A percentile compares a stretch with the other conserved stretches of the same genome.
phyloP scores from a whole-genome alignment of 2,329 filamentous ascomycete genomes.

The Teratosphaeria viscida region DNA sequence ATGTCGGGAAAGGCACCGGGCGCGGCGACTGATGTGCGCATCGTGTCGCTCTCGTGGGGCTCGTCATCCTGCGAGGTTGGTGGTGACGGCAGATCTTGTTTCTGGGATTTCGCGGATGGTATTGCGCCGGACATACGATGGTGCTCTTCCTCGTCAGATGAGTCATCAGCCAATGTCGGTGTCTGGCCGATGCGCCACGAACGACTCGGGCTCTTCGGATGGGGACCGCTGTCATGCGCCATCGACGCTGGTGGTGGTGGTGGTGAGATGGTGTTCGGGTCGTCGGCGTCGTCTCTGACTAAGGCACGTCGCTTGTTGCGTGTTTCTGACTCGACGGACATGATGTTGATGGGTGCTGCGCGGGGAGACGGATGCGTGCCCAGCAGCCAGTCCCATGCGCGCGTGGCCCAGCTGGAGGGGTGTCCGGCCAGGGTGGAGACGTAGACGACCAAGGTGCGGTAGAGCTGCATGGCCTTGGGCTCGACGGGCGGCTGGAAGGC shows the following conservation, averaged over 20 bases:
- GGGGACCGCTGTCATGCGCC: background rate
- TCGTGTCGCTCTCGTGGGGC: background rate
- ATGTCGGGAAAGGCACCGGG: background rate
- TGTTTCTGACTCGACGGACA: background rate
- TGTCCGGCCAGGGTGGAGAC: background rate
- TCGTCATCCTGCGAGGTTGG: background rate
- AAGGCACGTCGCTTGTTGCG: conserved; percentile 8
- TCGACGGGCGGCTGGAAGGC: background rate
- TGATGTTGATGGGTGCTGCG: background rate
- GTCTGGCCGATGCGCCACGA: background rate
- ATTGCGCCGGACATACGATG: background rate
- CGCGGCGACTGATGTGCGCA: background rate
- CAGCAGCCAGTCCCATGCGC: background rate
- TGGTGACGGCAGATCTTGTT: background rate
- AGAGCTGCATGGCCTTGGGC: conserved; percentile 1
- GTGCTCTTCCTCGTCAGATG: background rate
- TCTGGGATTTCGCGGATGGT: background rate
- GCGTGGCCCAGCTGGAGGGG: background rate
- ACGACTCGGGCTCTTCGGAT: background rate
- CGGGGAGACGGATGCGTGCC: background rate
- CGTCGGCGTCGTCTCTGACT: background rate
- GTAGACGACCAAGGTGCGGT: background rate
- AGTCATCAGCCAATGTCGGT: background rate
- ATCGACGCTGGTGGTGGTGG: background rate
- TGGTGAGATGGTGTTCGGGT: background rate